Evolutionary conservation across 2,329 filamentous ascomycete species (phyloP).

Genomic region (Chaetothyriales sp.): DNA sequence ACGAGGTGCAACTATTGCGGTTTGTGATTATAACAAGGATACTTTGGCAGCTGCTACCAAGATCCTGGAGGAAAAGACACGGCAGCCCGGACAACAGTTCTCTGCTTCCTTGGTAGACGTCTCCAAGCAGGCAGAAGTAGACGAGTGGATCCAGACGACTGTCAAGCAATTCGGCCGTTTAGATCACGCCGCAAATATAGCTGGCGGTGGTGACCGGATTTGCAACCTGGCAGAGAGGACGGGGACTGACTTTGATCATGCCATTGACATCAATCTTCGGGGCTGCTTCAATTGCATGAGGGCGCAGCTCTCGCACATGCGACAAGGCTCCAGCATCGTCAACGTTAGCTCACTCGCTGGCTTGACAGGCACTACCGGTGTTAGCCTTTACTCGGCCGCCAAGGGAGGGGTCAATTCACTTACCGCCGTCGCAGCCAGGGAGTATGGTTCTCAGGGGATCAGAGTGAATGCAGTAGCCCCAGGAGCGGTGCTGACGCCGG

Average conservation of each 20-base stretch:
- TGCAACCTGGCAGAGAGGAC: too few species aligned
- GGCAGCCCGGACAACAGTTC: neutral
- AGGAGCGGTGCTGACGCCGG: conserved; percentile 32
- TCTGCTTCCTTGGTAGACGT: conserved; percentile 6
- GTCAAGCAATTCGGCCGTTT: conserved; percentile 12
- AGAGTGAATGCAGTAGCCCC: conserved; percentile 26
- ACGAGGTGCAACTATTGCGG: conserved; percentile 32
- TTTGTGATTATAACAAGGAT: conserved; percentile 23
- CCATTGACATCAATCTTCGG: conserved; percentile 27
- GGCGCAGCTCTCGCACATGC: conserved; percentile 29
- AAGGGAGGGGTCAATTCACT: conserved; percentile 33
- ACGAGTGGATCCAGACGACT: conserved; percentile 10
- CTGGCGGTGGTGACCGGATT: conserved; percentile 2
- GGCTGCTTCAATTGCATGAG: conserved; percentile 28
- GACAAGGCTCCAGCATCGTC: conserved; percentile 24
- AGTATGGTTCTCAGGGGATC: conserved; percentile 22
- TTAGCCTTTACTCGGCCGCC: conserved; percentile 28
- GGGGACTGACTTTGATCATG: conserved; percentile 21
- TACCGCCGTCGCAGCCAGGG: conserved; percentile 26
- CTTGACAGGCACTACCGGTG: conserved; percentile 22
- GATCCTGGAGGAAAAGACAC: conserved; percentile 1
- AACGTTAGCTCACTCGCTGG: conserved; percentile 30
- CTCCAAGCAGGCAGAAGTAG: conserved; percentile 3
- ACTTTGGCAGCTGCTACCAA: conserved; percentile 22
- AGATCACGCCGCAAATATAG: conserved; percentile 15